Percentiles rank a stretch among this genome's conserved stretches.
Conservation (phyloP, 2,329 filamentous ascomycete genomes). For the Daldinia eschscholtzii region DNA sequence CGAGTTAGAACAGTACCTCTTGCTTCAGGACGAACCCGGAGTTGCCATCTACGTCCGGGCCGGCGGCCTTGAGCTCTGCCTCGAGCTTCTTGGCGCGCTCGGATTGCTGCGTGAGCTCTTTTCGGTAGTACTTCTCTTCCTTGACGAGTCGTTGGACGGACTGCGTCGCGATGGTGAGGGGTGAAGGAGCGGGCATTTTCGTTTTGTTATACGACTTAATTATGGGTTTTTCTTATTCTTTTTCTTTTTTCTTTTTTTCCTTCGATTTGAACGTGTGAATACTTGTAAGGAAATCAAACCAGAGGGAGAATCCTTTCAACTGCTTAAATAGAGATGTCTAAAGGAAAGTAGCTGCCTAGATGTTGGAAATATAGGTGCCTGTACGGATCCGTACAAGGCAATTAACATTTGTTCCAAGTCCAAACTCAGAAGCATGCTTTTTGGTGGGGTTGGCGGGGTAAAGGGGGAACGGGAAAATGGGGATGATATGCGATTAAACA, state of each 20-base stretch:
- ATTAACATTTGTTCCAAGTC: neutral
- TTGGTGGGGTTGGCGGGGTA: slow-evolving; percentile 55
- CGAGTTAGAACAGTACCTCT: slow-evolving; percentile 69
- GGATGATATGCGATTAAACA: slow-evolving; percentile 33
- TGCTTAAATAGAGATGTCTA: slow-evolving; percentile 23
- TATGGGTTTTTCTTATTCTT: neutral
- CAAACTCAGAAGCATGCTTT: slow-evolving; percentile 43
- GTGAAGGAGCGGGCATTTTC: slow-evolving; percentile 80
- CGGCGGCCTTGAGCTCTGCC: slow-evolving; percentile 65
- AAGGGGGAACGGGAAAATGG: slow-evolving; percentile 3
- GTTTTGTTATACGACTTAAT: slow-evolving; percentile 8
- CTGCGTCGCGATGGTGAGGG: slow-evolving; percentile 82
- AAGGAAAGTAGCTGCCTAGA: slow-evolving; percentile 45
- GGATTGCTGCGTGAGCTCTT: slow-evolving; percentile 82
- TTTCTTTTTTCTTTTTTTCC: neutral
- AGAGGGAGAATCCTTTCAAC: neutral
- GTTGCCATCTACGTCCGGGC: slow-evolving; percentile 75
- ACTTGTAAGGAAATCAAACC: neutral
- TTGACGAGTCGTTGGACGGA: slow-evolving; percentile 88
- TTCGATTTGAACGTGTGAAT: neutral
- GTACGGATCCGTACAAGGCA: too few relatives aligned
- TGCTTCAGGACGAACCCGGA: slow-evolving; percentile 84
- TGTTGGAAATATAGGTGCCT: slow-evolving; percentile 4
- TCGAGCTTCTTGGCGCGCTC: slow-evolving; percentile 77
- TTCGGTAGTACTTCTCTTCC: slow-evolving; percentile 91